A percentile compares a stretch with the other conserved stretches of the same genome.
Conservation (phyloP, 2,329 filamentous ascomycete genomes). For the Immersiporthe knoxdaviesiana region DNA sequence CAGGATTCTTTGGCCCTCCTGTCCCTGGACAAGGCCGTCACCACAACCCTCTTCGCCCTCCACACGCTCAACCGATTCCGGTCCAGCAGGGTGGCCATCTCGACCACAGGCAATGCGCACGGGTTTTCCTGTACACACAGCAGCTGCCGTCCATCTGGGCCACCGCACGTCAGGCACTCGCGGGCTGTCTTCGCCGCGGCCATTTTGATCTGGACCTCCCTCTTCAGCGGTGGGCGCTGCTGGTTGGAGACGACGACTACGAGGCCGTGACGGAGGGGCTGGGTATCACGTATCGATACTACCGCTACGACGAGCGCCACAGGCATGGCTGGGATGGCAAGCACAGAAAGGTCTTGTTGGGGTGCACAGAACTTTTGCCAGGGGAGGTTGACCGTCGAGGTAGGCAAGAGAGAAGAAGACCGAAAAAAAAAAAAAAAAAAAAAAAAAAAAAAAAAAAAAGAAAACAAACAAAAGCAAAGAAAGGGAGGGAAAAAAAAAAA, state of each 20-base stretch:
- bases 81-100: background rate
- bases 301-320: background rate
- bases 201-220: background rate
- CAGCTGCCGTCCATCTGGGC: background rate
- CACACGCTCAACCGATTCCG: background rate
- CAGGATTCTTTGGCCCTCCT: background rate
- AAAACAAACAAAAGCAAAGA: background rate
- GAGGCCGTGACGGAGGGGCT: conserved; percentile 75
- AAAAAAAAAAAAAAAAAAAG: background rate
- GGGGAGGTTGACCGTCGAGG: background rate
- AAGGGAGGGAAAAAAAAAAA: background rate
- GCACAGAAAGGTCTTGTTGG: background rate
- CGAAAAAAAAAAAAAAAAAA: background rate
- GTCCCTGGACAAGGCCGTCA: background rate
- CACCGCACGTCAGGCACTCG: background rate
- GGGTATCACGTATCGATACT: conserved; percentile 55
- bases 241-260: conserved; percentile 80
- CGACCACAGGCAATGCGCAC: background rate
- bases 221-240: conserved; percentile 41
- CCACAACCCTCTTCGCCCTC: background rate
- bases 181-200: background rate
- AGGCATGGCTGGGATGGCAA: background rate
- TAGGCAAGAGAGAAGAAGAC: no score
- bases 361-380: background rate
- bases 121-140: background rate